Conservation (phyloP, 2,329 filamentous ascomycete genomes). For the Colletotrichum spinosum region DNA sequence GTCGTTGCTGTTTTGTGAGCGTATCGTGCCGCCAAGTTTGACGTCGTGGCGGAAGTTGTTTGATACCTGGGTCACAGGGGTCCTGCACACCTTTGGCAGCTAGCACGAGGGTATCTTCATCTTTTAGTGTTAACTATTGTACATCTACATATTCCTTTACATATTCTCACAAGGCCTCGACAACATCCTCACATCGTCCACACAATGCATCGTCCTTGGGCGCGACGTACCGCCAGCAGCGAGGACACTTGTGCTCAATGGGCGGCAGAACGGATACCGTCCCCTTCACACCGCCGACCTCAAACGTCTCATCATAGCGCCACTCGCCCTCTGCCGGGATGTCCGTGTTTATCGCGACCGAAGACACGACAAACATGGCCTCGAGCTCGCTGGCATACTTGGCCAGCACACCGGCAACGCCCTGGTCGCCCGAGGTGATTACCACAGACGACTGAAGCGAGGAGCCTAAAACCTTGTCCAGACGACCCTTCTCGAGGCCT, state of each 20-base stretch:
- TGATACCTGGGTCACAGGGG: too few species aligned
- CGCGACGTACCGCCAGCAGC: conserved; percentile 92
- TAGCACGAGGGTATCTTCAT: conserved; percentile 16
- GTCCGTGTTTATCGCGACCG: conserved; percentile 61
- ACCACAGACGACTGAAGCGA: conserved; percentile 82
- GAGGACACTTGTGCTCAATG: conserved; percentile 76
- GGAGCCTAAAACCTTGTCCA: conserved; percentile 79
- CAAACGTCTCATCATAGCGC: conserved; percentile 57
- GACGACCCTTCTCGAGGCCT: conserved; percentile 79
- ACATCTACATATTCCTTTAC: conserved; percentile 3
- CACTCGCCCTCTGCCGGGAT: conserved; percentile 48
- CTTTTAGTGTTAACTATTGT: background rate
- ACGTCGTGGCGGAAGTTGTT: too few species aligned
- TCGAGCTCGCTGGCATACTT: conserved; percentile 65
- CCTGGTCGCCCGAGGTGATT: conserved; percentile 58
- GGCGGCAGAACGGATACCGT: conserved; percentile 62
- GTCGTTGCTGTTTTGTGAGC: too few species aligned
- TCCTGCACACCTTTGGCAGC: background rate
- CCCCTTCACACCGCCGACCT: conserved; percentile 51
- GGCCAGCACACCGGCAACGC: conserved; percentile 49
- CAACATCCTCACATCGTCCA: conserved; percentile 76
- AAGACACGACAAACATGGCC: conserved; percentile 77
- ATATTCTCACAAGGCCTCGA: conserved; percentile 48
- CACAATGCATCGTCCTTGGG: conserved; percentile 76
- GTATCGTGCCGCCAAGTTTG: too few species aligned